Evolutionary conservation across 2,329 filamentous ascomycete genomes (phyloP), one percentile per base, ranked within the genome.

Genomic region (Neopestalotiopsis rosae): DNA sequence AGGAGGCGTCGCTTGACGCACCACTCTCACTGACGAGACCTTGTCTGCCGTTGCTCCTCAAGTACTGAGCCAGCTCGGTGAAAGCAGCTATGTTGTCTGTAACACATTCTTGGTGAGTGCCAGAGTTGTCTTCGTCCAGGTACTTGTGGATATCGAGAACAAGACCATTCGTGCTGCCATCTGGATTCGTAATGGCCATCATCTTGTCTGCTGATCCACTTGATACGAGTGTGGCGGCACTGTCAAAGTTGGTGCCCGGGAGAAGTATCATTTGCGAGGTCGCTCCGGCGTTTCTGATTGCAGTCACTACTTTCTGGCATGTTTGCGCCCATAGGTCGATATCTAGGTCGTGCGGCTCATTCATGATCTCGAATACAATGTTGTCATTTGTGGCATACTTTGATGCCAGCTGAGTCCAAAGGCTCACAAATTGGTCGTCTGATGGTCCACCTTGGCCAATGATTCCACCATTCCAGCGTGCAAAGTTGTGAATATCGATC

Each of bases 341-440:
- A 73, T 89, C 85, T 67, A 88, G 78, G 66, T 89, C 86, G 76
- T 91, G 89, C 6, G 90, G 90, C 79, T 90, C 91, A 79, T 92
- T 93, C 90, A 92, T 92, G 59, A 92, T 76, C 14, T 89, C 90
- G 72, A 92, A 91, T 3, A 87, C 82, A 32, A 92, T 79, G 69
- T 86, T 88, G 49, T 82, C 76, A 64, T 88, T 79, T 5, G 75
- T 74, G 28, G 82, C 84, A 77, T 92, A 92, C 75, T 88, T 88
- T 1, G 79, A 81, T 1, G 90, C 90, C 4, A 90, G 77, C 69
- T 87, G 81, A 1, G 75, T 77, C 90, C 90, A 92, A 5, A 92
- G 78, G 57, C 79, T 80, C 3, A 84, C 86, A 72, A 92, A 89
- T 14, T 89, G 79, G 12, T 84, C 86, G 74, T 91, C 85, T 0